Evolutionary conservation across 2,329 filamentous ascomycete genomes (phyloP), one percentile per base, ranked within the genome.

Genomic region (Hypoxylon sp.): DNA sequence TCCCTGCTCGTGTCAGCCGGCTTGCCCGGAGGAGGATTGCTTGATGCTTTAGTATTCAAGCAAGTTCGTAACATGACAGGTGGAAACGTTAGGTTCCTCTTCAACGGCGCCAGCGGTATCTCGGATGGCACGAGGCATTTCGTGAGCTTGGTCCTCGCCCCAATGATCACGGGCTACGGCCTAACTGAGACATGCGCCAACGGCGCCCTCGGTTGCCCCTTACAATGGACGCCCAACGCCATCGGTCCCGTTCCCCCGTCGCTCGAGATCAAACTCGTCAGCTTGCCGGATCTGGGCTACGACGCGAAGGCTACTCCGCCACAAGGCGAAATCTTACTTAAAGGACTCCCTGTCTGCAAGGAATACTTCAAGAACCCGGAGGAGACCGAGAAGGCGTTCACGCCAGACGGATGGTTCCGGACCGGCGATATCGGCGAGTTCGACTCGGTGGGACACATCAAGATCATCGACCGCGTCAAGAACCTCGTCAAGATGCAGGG

Each of bases 381-480:
- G 74, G 94, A 98, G 83, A 97, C 94, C 5, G 86, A 86, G 76
- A 91, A 92, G 78, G 86, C 92, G 4, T 87, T 95, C 70, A 94
- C 92, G 0, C 80, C 89, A 2, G 96, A 97, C 75, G 94, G 94
- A 54, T 98, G 96, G 96, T 98, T 98, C 88, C 95, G 92, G 87
- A 97, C 94, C 14, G 95, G 95, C 68, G 95, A 98, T 77, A 96
- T 98, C 79, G 95, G 95, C 75, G 93, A 98, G 79, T 96, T 95
- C 76, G 91, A 95, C 80, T 78, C 83, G 48, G 86, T 91, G 68
- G 95, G 95, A 47, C 92, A 97, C 79, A 82, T 98, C 72, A 88
- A 86, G 74, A 91, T 98, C 79, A 94, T 98, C 77, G 95, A 98
- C 81, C 93, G 95, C 74, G 94, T 97, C 89, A 98, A 98, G 90